Evolutionary conservation across 2,329 filamentous ascomycete species (phyloP).

Genomic region (Xylariaceae sp.): DNA sequence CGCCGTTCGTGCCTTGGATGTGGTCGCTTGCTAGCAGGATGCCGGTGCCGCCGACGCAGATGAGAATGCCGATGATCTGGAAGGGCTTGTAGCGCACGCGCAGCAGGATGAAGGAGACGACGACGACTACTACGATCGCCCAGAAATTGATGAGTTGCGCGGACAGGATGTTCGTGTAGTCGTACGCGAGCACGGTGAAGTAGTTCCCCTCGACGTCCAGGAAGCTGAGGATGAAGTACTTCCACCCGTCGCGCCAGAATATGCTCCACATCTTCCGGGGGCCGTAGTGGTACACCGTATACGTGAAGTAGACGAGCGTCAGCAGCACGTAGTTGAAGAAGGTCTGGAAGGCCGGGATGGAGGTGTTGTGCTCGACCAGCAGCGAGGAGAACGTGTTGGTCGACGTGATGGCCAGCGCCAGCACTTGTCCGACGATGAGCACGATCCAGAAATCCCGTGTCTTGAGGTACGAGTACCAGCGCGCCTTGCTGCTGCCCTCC

Average conservation of each 20-base stretch:
- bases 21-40: conserved; percentile 84
- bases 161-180: conserved; percentile 85
- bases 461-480: conserved; percentile 70
- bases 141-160: conserved; percentile 98
- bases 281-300: conserved; percentile 77
- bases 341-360: conserved; percentile 91
- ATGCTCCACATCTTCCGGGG: conserved; percentile 63
- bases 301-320: conserved; percentile 73
- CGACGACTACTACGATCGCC: conserved; percentile 90
- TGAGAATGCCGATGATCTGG: conserved; percentile 80
- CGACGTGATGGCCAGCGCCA: conserved; percentile 83
- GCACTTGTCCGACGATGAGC: conserved; percentile 73
- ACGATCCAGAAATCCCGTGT: conserved; percentile 88
- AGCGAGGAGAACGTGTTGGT: conserved; percentile 88
- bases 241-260: conserved; percentile 73
- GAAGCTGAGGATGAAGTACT: conserved; percentile 88
- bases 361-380: conserved; percentile 61
- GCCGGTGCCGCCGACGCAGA: conserved; percentile 88
- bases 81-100: conserved; percentile 83
- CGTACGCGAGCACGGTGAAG: conserved; percentile 92
- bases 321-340: conserved; percentile 92
- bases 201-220: conserved; percentile 97
- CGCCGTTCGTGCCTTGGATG: conserved; percentile 69
- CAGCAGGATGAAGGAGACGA: conserved; percentile 77
- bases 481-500: conserved; percentile 48